Base-by-base conservation (phyloP, 129 eudicot species). In the Lactuca sativa region DNA sequence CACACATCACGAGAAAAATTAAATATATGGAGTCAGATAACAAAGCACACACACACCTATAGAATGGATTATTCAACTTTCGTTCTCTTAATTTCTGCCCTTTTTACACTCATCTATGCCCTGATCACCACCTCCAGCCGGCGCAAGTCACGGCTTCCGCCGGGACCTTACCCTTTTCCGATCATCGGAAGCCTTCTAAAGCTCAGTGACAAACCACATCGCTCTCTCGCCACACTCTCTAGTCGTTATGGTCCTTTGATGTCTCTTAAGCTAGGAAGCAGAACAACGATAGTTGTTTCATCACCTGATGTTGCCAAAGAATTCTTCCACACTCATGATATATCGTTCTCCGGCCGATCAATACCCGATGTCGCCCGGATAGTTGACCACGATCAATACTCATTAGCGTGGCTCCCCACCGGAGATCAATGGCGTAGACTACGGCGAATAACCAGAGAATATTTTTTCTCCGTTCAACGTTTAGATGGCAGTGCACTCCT, bases 291-390 rank as follows among this genome's bases (percentile, higher is more conserved):
- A 3, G 78, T 83, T 5, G 72, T 80, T 7, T 76, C 88, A 6
- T 83, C 88, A 2, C 71, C 80, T 0, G 66, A 57, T 30, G 5
- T 67, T 0, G 80, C 82, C 34, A 68, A 64, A 73, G 73, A 59
- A 62, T 66, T 76, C 15, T 52, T 83, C 2, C 82, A 61, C 34
- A 76, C 36, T 13, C 75, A 83, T 44, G 84, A 83, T 62, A 6
- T 38, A 11, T 18, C 69, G 38, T 67, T 64, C 11, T 76, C 85
- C 12, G 34, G 54, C 63, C 49, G 88, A 33, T 0, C 51, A 0
- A 15, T 71, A n/a, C 80, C 79, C 2, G 25, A 37, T 5, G 82
- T 58, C 8, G 67, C 14, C 21, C 2, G 12, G 10, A 13, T 62
- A 0, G 33, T 25, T 1, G 25, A 47, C 57, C 82, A 83, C 32